phyloP scores from a whole-genome alignment of 2,329 filamentous ascomycete genomes.

The Furcasterigmium furcatum region DNA sequence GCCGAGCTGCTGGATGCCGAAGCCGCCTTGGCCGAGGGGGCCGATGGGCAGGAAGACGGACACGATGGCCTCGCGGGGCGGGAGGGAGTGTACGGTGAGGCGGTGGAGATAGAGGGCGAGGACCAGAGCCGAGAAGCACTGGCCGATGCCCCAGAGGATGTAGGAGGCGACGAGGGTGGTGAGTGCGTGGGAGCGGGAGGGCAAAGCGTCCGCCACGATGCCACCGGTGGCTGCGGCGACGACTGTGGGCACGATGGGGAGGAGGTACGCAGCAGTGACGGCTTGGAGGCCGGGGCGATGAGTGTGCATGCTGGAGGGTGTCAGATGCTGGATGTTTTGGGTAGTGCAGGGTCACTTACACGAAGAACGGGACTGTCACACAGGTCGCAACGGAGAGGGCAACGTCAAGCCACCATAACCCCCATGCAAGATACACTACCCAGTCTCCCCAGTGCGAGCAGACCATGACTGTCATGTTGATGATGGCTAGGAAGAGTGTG shows the following conservation, averaged over 20 bases:
- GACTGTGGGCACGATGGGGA: constrained; percentile 65
- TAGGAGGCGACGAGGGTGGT: constrained; percentile 64
- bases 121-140: constrained; percentile 55
- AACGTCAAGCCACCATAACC: constrained; percentile 55
- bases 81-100: constrained; percentile 62
- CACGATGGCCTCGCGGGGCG: constrained; percentile 64
- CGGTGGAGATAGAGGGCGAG: constrained; percentile 69
- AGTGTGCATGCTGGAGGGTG: constrained; percentile 25
- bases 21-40: constrained; percentile 64
- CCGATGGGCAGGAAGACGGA: constrained; percentile 66
- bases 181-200: constrained; percentile 6
- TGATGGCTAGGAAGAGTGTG: constrained; percentile 38
- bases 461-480: constrained; percentile 60
- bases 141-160: constrained; percentile 65
- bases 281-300: constrained; percentile 44
- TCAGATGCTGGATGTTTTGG: neutral
- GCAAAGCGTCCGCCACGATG: constrained; percentile 14
- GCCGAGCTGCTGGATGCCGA: constrained; percentile 50
- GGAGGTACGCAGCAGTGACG: constrained; percentile 62
- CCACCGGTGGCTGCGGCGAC: constrained; percentile 63
- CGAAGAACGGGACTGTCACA: constrained; percentile 53
- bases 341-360: constrained; percentile 28
- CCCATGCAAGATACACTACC: constrained; percentile 53
- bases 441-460: constrained; percentile 62
- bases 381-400: constrained; percentile 50